phyloP scores from a whole-genome alignment of 1,139 yeast genomes.

The Eremothecium gossypii region DNA sequence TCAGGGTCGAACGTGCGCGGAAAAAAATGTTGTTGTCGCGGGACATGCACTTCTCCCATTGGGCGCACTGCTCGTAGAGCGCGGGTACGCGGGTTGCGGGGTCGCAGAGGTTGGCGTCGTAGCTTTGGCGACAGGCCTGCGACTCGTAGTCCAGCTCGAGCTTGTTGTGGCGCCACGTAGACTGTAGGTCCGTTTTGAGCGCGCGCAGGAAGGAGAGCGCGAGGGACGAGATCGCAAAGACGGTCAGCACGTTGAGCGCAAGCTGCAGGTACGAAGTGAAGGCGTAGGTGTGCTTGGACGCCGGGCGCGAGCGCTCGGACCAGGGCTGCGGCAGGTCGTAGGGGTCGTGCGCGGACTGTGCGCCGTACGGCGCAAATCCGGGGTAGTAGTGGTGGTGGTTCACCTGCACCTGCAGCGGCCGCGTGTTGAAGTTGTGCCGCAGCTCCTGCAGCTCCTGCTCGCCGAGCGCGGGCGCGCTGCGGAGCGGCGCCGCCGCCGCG shows the following conservation, averaged over 20 bases:
- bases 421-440: constrained; percentile 10
- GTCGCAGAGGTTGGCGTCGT: constrained; percentile 61
- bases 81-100: constrained; percentile 57
- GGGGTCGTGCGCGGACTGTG: constrained; percentile 4
- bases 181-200: constrained; percentile 62
- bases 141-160: constrained; percentile 57
- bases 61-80: constrained; percentile 57
- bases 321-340: constrained; percentile 25
- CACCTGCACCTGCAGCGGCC: constrained; percentile 23
- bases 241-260: constrained; percentile 50
- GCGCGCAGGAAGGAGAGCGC: constrained; percentile 48
- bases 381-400: constrained; percentile 22
- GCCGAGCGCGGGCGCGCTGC: not conserved
- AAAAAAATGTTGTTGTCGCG: constrained; percentile 77
- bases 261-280: constrained; percentile 67
- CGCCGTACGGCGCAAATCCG: constrained; percentile 2
- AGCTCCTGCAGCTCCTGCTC: constrained; percentile 5
- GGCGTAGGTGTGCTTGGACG: constrained; percentile 52
- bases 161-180: constrained; percentile 54
- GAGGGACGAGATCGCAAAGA: constrained; percentile 46
- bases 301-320: constrained; percentile 26
- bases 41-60: constrained; percentile 81
- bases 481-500: not conserved
- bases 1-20: constrained; percentile 51
- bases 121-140: constrained; percentile 60